Evolutionary conservation across 352 stramenopile species (phyloP), one percentile per base, ranked within the genome.

Genomic region (Thalassiosira hispida): DNA sequence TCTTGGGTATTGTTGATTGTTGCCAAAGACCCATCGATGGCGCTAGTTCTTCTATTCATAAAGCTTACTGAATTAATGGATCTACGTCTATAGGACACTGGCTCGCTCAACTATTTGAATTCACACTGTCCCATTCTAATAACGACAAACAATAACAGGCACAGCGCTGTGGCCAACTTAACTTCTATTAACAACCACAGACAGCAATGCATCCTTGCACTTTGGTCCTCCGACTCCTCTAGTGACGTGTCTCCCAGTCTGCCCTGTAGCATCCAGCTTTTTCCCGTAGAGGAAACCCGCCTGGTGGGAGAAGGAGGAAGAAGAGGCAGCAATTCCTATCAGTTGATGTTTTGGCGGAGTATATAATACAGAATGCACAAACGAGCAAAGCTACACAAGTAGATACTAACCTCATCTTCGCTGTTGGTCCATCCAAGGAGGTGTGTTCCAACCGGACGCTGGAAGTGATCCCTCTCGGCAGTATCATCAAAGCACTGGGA

Each of bases 401-500:
- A 20, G 35, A 23, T 55, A 55, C 63, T 74, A 35, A 80, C 72
- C 53, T 85, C 77, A 66, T 85, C 77, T 9, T 59, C 8, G 33
- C 61, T 72, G 22, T 75, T 80, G 4, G 71, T 80, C 42, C 51
- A 83, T 22, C 59, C 71, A 8, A 85, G 29, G 1, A 73, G 71
- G 8, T 74, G 44, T 11, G 71, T 85, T 23, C 71, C 71, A 20
- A 65, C 14, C 22, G 77, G 77, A 62, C 64, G 70, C 31, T 57
- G 51, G 31, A 85, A 85, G 22, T 70, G 25, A 23, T 23, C 31
- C 20, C 29, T 66, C n/a, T 25, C 29, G 11, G 77, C 77, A 18
- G 46, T 80, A 68, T 85, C 77, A 55, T 85, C 77, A 47, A 85
- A 85, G 20, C 56, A 71, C 27, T 85, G 77, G 44, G 76, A 84